Conservation (phyloP, 2,329 filamentous ascomycete species). For the Colletotrichum brevisporum region DNA sequence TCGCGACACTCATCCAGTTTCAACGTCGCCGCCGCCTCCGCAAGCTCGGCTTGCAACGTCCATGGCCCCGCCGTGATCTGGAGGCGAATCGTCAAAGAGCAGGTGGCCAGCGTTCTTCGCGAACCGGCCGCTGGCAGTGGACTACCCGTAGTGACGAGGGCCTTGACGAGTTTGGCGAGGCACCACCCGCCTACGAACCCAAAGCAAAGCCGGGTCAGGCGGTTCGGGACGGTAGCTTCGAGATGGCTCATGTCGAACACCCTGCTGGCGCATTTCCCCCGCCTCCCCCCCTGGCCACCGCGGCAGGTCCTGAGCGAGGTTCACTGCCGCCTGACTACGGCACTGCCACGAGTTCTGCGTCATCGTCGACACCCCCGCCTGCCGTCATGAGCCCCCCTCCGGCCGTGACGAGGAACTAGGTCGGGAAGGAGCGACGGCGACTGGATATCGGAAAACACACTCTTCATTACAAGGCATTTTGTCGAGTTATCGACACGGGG, state of each 20-base stretch:
- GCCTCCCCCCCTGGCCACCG: slow-evolving; percentile 13
- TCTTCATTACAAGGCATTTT: slow-evolving; percentile 20
- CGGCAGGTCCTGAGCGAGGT: slow-evolving; percentile 15
- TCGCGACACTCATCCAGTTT: slow-evolving; percentile 59
- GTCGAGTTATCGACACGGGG: slow-evolving; percentile 22
- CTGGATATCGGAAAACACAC: not conserved
- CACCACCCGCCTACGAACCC: slow-evolving; percentile 72
- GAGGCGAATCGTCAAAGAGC: slow-evolving; percentile 33
- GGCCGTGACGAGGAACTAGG: slow-evolving; percentile 26
- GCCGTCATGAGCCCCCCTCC: slow-evolving; percentile 28
- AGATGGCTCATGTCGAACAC: slow-evolving; percentile 35
- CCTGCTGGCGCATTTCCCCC: slow-evolving; percentile 14
- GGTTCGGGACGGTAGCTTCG: slow-evolving; percentile 32
- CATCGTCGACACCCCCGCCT: slow-evolving; percentile 25
- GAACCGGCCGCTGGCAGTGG: slow-evolving; percentile 41
- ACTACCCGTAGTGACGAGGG: slow-evolving; percentile 63
- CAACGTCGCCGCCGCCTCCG: slow-evolving; percentile 53
- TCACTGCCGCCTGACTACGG: slow-evolving; percentile 34
- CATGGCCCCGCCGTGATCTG: slow-evolving; percentile 44
- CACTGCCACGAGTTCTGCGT: slow-evolving; percentile 31
- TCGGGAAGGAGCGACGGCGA: not conserved
- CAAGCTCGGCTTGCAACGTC: slow-evolving; percentile 36
- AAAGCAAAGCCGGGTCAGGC: slow-evolving; percentile 45
- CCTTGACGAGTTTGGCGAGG: slow-evolving; percentile 74
- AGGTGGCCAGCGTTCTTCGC: slow-evolving; percentile 31